Base-by-base conservation (phyloP, 1,284 basidiomycete species). In the Puccinia hordei region DNA sequence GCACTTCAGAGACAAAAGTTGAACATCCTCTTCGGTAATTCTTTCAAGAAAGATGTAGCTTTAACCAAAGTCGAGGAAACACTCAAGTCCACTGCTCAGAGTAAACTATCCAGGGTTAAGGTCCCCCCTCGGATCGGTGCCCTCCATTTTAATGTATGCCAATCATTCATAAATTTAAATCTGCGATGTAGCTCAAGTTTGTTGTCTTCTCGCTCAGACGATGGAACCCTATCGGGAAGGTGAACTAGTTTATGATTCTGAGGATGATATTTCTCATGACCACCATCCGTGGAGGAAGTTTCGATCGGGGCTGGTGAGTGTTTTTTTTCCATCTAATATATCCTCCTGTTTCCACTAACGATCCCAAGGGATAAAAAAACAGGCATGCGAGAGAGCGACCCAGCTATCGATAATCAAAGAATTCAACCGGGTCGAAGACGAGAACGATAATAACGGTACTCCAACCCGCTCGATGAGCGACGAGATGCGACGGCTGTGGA, bases 141-240 rank as follows among this genome's bases (percentile, higher is more conserved):
- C 17, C 61, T 63, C 5, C 61, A 63, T 63, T 63, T 63, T n/a
- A 19, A 63, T 35, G 61, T 63, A 27, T n/a, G 57, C 19, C 35
- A 33, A 2, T 33, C 4, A 3, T 35, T 12, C 61, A 15, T 35
- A 15, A 6, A 17, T 33, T 41, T 12, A 17, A 1, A 35, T 63
- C 35, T 2, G 5, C 6, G 10, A 63, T n/a, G 5, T 33, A 24
- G 4, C 24, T 63, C 12, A 8, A 33, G 13, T 19, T 15, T 63
- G 30, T 33, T 13, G 12, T 35, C 9, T 38, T 19, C 17, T 19
- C 13, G 2, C 5, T 63, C 33, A 63, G 61, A 63, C 61, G 6
- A 63, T 63, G 61, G 61, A 63, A 24, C 61, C 61, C 12, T 63
- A 63, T 41, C 61, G 30, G 3, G 61, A 33, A 19, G 61, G 61